phyloP scores from a whole-genome alignment of 139 green algal species.

The Monoraphidium neglectum region DNA sequence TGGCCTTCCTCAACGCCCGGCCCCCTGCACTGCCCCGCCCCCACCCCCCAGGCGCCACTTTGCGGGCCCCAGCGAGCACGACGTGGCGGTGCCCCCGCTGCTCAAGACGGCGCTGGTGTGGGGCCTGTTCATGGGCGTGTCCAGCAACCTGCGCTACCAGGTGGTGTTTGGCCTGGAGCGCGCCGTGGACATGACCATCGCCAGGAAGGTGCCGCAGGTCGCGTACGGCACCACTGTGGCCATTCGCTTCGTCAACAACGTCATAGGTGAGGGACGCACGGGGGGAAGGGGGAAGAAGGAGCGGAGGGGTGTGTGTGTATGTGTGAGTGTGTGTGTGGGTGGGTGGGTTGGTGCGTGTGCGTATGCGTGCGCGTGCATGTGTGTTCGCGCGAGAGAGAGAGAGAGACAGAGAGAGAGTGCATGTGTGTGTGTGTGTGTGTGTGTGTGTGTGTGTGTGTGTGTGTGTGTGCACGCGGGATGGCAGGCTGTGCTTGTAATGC shows the following conservation, averaged over 20 bases:
- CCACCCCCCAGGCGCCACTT: too few relatives aligned
- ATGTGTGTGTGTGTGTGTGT: not conserved
- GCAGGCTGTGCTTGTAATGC: slow-evolving; percentile 19
- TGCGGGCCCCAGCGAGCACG: too few relatives aligned
- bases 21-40: too few relatives aligned
- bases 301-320: not conserved
- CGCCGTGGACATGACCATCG: slow-evolving; percentile 82
- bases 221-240: slow-evolving; percentile 85
- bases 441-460: not conserved
- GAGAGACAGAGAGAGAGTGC: not conserved
- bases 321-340: not conserved
- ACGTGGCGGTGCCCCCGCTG: slow-evolving; percentile 62
- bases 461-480: slow-evolving; percentile 23
- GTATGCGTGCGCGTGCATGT: too few relatives aligned
- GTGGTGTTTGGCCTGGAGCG: slow-evolving; percentile 92
- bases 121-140: slow-evolving; percentile 97
- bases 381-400: too few relatives aligned
- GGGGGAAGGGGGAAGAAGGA: not conserved
- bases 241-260: slow-evolving; percentile 95
- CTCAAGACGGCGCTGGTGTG: slow-evolving; percentile 85
- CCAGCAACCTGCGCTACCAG: slow-evolving; percentile 93
- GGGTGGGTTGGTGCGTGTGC: too few relatives aligned
- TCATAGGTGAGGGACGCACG: slow-evolving; percentile 68
- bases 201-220: slow-evolving; percentile 54
- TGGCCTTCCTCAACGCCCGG: too few relatives aligned